Evolutionary conservation across 768 basidiomycete species (phyloP).

Genomic region (Thelephora ganbajun): DNA sequence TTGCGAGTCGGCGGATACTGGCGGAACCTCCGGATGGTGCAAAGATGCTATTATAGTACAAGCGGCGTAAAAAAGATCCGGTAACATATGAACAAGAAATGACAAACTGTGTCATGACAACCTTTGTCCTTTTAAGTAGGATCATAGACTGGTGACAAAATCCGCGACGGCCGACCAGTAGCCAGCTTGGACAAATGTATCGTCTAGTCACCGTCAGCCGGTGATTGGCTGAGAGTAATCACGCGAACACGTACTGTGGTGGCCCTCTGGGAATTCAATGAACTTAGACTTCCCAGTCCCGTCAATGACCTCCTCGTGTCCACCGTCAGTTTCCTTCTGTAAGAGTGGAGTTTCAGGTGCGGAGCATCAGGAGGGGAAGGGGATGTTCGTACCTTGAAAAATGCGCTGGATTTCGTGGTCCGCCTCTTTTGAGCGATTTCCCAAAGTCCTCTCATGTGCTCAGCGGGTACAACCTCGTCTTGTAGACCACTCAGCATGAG

Average conservation of each 20-base stretch:
- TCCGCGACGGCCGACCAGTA: slow-evolving; percentile 16
- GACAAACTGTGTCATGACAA: neutral
- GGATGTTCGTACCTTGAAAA: neutral
- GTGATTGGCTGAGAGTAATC: neutral
- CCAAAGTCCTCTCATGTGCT: slow-evolving; percentile 69
- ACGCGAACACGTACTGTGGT: slow-evolving; percentile 16
- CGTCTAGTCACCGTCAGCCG: slow-evolving; percentile 10
- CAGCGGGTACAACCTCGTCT: slow-evolving; percentile 64
- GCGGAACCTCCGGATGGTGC: neutral
- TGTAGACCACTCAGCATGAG: slow-evolving; percentile 65
- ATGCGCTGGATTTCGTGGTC: neutral
- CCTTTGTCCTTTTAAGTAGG: neutral
- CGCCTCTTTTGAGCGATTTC: slow-evolving; percentile 27
- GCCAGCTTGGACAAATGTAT: slow-evolving; percentile 17
- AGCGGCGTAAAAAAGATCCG: neutral
- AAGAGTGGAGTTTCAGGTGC: slow-evolving; percentile 5
- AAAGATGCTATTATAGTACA: neutral
- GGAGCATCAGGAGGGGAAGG: neutral
- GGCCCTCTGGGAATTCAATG: slow-evolving; percentile 14
- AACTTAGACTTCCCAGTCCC: slow-evolving; percentile 7
- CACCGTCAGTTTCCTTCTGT: slow-evolving; percentile 8
- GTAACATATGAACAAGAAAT: neutral
- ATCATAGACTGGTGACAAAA: slow-evolving; percentile 8
- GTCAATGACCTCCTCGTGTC: slow-evolving; percentile 1
- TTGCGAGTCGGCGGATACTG: neutral